Percentiles rank a stretch among this genome's conserved stretches.
These are phyloP conservation scores for Triadica sebifera DNA, from an alignment of 345 rosid species.

Conservation along the genomic window DNA sequence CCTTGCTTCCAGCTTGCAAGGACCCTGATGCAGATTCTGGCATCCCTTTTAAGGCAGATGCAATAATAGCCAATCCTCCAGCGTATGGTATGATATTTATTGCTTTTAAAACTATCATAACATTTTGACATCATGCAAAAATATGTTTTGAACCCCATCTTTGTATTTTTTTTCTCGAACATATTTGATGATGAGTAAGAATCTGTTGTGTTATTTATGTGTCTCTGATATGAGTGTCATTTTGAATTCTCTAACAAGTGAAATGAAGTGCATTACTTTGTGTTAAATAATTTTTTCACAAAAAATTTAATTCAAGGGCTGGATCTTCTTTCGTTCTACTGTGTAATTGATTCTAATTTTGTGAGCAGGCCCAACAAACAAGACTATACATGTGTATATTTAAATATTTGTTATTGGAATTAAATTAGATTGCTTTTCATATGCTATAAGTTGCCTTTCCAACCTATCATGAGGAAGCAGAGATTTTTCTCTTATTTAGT, in stretches of 20 bases:
- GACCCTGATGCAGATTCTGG: conserved; percentile 89
- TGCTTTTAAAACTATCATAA: background rate
- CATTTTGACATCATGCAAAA: background rate
- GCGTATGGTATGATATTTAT: conserved; percentile 68
- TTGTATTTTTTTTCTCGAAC: conserved; percentile 4
- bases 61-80: conserved; percentile 98
- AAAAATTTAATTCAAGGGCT: background rate
- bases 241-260: background rate
- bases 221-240: background rate
- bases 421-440: background rate
- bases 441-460: background rate
- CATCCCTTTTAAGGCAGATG: conserved; percentile 84
- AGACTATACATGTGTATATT: background rate
- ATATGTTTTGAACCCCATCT: background rate
- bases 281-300: background rate
- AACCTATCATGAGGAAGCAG: background rate
- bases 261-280: background rate
- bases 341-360: background rate
- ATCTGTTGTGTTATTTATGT: background rate
- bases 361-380: background rate
- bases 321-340: background rate
- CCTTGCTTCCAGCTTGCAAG: conserved; percentile 91
- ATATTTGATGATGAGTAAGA: conserved; percentile 2
- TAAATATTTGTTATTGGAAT: background rate
- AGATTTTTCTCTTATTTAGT: background rate